phyloP scores from a whole-genome alignment of 148 eudicot species.

The Fagopyrum esculentum region DNA sequence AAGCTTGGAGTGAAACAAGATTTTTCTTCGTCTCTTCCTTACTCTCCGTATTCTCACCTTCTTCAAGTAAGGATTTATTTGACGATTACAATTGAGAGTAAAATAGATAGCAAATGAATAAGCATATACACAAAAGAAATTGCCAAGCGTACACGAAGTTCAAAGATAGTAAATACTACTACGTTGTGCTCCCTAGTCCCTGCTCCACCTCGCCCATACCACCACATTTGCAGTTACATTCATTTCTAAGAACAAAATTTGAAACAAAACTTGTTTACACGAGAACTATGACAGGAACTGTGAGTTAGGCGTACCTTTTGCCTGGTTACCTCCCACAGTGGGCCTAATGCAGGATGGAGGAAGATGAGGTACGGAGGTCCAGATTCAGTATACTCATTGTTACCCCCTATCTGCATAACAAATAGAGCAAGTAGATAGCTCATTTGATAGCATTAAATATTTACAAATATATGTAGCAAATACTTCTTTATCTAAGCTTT shows the following conservation, averaged over 20 bases:
- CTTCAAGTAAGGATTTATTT: too few species aligned
- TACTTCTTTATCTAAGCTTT: background rate
- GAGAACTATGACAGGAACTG: background rate
- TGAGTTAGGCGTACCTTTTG: constrained; percentile 52
- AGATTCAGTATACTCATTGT: constrained; percentile 63
- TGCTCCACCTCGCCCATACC: background rate
- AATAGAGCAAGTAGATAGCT: background rate
- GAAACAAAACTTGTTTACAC: background rate
- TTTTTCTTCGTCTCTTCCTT: too few species aligned
- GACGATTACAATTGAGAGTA: background rate
- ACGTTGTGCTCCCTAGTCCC: background rate
- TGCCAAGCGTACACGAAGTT: too few species aligned
- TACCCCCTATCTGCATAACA: constrained; percentile 56
- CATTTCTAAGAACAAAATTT: background rate
- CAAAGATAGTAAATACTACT: too few species aligned
- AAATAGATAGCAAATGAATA: too few species aligned
- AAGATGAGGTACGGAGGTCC: constrained; percentile 86
- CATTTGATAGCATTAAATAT: background rate
- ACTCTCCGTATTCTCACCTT: too few species aligned
- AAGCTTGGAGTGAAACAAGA: background rate
- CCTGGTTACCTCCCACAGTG: constrained; percentile 86
- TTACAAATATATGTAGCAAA: background rate
- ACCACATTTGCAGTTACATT: background rate
- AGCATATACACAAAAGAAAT: background rate
- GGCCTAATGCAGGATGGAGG: constrained; percentile 98